These are phyloP conservation scores for Mucor velutinosus DNA, from an alignment of 371 early-diverging fungal genomes.

Conservation along the genomic window DNA sequence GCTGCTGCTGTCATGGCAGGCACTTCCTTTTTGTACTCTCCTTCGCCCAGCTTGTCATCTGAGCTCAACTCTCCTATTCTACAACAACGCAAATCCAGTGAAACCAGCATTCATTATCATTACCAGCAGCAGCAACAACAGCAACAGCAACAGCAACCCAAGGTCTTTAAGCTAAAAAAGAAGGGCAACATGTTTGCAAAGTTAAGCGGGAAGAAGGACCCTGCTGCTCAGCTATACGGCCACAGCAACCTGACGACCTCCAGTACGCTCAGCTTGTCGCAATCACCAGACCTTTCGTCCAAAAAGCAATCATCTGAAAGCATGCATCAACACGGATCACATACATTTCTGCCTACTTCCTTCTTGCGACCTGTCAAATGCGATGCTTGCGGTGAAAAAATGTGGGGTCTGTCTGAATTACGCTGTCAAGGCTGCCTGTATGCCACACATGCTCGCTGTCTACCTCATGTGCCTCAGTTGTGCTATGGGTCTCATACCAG, in stretches of 20 bases:
- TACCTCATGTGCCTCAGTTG: constrained; percentile 36
- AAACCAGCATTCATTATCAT: constrained; percentile 20
- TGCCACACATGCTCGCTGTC: constrained; percentile 37
- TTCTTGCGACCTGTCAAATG: constrained; percentile 76
- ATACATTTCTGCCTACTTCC: constrained; percentile 62
- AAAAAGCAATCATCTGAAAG: constrained; percentile 25
- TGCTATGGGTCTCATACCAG: constrained; percentile 29
- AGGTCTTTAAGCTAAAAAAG: constrained; percentile 50
- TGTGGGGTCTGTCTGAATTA: constrained; percentile 82
- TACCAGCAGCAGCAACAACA: constrained; percentile 13
- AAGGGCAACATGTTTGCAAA: constrained; percentile 52
- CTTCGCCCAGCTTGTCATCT: constrained; percentile 27
- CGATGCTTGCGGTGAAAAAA: constrained; percentile 81
- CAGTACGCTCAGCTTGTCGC: constrained; percentile 6
- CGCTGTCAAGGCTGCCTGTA: constrained; percentile 61
- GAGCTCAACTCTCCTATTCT: constrained; percentile 17
- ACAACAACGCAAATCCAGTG: constrained; percentile 25
- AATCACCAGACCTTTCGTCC: constrained; percentile 2
- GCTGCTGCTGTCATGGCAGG: constrained; percentile 35
- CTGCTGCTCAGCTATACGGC: constrained; percentile 9
- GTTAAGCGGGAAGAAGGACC: constrained; percentile 28
- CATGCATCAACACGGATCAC: constrained; percentile 44
- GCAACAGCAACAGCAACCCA: constrained; percentile 31
- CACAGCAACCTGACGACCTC: neutral
- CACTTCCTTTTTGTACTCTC: constrained; percentile 29